Evolutionary conservation across 805 yeast genomes (phyloP).

Genomic region (Metschnikowia baotianmanensis): DNA sequence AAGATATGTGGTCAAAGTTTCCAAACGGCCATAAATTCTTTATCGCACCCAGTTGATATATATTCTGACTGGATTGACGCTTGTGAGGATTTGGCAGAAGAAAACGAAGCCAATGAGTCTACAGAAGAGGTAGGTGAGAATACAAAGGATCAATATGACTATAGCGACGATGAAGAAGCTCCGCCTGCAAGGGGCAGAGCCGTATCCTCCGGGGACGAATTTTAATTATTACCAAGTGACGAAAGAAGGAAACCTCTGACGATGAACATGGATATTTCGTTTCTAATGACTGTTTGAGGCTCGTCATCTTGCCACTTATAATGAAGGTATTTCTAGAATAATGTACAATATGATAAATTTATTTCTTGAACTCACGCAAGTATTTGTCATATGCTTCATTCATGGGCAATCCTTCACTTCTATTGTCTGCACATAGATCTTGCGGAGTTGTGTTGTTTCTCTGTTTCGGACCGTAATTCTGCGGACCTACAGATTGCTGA

Average conservation of each 20-base stretch:
- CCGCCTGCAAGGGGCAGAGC: conserved; percentile 19
- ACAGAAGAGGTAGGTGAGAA: conserved; percentile 18
- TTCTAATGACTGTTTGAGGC: too few species aligned
- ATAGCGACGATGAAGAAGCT: conserved; percentile 36
- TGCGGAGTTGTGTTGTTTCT: too few species aligned
- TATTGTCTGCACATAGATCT: neutral
- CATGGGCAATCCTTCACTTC: conserved; percentile 11
- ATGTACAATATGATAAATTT: neutral
- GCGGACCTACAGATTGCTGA: neutral
- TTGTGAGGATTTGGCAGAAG: conserved; percentile 82
- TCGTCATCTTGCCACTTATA: neutral
- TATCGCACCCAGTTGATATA: conserved; percentile 89
- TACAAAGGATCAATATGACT: conserved; percentile 17
- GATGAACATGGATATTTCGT: too few species aligned
- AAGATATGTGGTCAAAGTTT: conserved; percentile 93
- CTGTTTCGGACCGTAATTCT: too few species aligned
- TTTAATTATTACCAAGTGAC: conserved; percentile 12
- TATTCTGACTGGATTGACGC: conserved; percentile 99
- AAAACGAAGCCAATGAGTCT: conserved; percentile 31
- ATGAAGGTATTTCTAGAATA: neutral
- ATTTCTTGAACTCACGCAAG: conserved; percentile 17
- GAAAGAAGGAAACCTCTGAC: too few species aligned
- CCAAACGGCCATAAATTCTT: conserved; percentile 80
- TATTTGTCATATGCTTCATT: conserved; percentile 23
- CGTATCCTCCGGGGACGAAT: conserved; percentile 32